A percentile compares a stretch with the other conserved stretches of the same genome.
Evolutionary conservation across 2,329 filamentous ascomycete genomes (phyloP).

Genomic region (Venturiaceae sp.): DNA sequence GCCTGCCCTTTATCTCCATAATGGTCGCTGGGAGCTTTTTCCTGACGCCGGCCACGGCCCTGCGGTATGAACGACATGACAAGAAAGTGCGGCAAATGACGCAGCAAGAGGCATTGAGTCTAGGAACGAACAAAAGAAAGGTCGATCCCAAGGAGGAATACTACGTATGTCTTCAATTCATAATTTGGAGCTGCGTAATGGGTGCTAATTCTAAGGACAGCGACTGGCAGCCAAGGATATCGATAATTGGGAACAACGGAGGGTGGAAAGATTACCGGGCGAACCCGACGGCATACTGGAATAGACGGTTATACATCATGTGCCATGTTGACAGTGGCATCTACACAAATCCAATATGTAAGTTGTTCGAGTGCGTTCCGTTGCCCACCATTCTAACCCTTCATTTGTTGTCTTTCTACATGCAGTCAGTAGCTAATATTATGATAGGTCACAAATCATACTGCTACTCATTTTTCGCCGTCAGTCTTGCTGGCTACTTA

Average conservation of each 20-base stretch:
- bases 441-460: too few species aligned
- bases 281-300: constrained; percentile 74
- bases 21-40: constrained; percentile 92
- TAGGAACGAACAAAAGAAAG: constrained; percentile 60
- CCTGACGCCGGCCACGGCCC: constrained; percentile 83
- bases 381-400: too few species aligned
- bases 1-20: constrained; percentile 80
- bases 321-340: too few species aligned
- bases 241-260: constrained; percentile 94
- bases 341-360: too few species aligned
- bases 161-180: constrained; percentile 50
- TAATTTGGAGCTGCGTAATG: constrained; percentile 12
- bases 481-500: background rate
- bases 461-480: too few species aligned
- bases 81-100: constrained; percentile 77
- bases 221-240: constrained; percentile 79
- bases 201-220: constrained; percentile 32
- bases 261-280: constrained; percentile 79
- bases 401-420: too few species aligned
- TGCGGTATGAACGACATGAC: constrained; percentile 90
- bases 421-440: too few species aligned
- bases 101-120: constrained; percentile 75
- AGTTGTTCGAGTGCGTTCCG: too few species aligned
- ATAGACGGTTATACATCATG: too few species aligned
- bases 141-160: constrained; percentile 81